Evolutionary conservation across 495 filamentous ascomycete species (phyloP), one percentile per base, ranked within the genome.

Genomic region (Penicillium ucsense): DNA sequence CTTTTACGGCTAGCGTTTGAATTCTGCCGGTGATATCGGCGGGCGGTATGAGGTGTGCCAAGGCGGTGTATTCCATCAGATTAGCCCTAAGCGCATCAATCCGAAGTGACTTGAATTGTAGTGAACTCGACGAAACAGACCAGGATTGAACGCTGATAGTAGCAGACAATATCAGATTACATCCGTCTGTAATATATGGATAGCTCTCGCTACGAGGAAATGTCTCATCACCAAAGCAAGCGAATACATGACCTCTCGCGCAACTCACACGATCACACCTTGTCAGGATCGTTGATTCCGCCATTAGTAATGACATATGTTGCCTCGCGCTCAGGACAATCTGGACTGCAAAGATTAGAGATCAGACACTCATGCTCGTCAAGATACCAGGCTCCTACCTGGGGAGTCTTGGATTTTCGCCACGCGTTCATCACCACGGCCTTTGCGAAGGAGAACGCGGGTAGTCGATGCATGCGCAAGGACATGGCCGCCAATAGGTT

Each of bases 391-490:
- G 20, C 20, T 20, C 73, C 44, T 57, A 85, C 81, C 82, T 35
- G 83, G 83, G 2, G 83, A 87, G 60, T 89, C 85, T 53, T 85
- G 79, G 44, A 89, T 81, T 67, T 88, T 89, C 4, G 85, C 85
- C 43, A 89, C 85, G 27, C 85, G 76, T 60, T 89, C 85, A 44
- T 89, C 85, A 6, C 85, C 85, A 35, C 85, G 76, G 34, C 85
- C 85, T 57, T 89, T 89, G 6, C 85, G 73, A 39, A 89, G 71
- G 11, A 89, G 72, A 36, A 89, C 75, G 41, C 85, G 73, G 43
- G 85, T 89, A 3, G 84, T 79, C 34, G 83, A 87, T 37, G 85
- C 85, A 65, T 89, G 85, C 39, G 85, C 85, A 36, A 89, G 80
- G 50, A 89, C 78, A 71, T 89, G 85, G 27, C 85, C 85, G 49